Evolutionary conservation across 306 rosid species (phyloP).

Genomic region (Quercus cerris): DNA sequence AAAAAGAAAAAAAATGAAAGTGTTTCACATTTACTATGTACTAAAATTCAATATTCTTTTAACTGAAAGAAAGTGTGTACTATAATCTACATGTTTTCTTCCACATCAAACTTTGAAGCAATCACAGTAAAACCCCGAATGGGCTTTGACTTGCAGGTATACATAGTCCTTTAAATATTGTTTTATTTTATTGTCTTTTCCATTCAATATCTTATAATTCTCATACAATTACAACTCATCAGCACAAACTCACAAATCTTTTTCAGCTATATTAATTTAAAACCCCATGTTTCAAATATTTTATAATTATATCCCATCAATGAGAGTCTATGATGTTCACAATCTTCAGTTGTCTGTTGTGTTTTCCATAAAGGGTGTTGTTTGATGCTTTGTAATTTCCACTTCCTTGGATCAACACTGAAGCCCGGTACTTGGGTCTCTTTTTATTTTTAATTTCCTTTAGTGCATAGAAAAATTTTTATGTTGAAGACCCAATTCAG

Average conservation of each 20-base stretch:
- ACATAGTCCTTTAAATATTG: neutral
- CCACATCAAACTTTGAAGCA: neutral
- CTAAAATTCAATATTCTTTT: too few species aligned
- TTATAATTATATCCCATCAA: neutral
- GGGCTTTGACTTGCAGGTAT: constrained; percentile 28
- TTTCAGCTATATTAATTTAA: neutral
- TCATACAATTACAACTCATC: constrained; percentile 10
- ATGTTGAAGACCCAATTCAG: constrained; percentile 15
- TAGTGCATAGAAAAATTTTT: neutral
- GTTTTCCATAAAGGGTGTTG: neutral
- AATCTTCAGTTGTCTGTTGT: constrained; percentile 7
- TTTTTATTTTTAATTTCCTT: constrained; percentile 11
- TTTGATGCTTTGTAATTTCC: constrained; percentile 12
- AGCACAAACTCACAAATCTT: neutral
- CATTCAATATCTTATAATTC: neutral
- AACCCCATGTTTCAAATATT: neutral
- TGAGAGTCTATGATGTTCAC: constrained; percentile 17
- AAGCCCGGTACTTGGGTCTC: constrained; percentile 11
- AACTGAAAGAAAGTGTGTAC: too few species aligned
- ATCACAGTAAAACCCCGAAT: neutral
- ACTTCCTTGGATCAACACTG: neutral
- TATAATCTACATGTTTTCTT: neutral
- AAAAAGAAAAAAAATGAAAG: too few species aligned
- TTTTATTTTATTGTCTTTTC: neutral
- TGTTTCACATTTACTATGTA: neutral